A percentile compares a stretch with the other conserved stretches of the same genome.
These are phyloP conservation scores for Marasmius fiardii DNA, from an alignment of 1,284 basidiomycete species.

Conservation along the genomic window DNA sequence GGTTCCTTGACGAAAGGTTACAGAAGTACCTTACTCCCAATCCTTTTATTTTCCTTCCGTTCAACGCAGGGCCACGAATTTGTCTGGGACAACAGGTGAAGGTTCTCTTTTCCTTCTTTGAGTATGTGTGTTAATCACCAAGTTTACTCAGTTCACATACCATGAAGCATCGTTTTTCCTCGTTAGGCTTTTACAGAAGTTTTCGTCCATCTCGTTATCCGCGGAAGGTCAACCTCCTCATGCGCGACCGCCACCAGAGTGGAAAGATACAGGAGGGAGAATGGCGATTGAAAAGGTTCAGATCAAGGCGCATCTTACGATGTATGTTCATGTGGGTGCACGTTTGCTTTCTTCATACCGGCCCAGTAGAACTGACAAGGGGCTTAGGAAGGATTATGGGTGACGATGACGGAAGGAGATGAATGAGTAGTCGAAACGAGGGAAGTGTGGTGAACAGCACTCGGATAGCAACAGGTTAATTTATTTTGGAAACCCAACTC, in stretches of 20 bases:
- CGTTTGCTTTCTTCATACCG: not conserved
- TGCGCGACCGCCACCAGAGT: conserved; percentile 29
- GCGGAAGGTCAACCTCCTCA: conserved; percentile 34
- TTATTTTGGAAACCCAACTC: no score
- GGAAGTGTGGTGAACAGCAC: no score
- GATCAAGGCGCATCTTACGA: conserved; percentile 35
- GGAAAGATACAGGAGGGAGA: conserved; percentile 26
- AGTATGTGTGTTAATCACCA: not conserved
- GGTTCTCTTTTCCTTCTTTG: not conserved
- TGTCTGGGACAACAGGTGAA: conserved; percentile 56
- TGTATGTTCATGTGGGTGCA: conserved; percentile 34
- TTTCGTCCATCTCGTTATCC: conserved; percentile 41
- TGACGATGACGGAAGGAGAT: conserved; percentile 22
- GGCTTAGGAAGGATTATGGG: conserved; percentile 27
- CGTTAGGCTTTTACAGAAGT: conserved; percentile 41
- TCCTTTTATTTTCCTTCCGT: conserved; percentile 59
- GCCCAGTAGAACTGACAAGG: not conserved
- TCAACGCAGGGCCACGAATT: conserved; percentile 56
- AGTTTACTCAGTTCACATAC: conserved; percentile 32
- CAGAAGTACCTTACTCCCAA: conserved; percentile 49
- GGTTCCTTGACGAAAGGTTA: conserved; percentile 53
- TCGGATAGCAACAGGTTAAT: no score
- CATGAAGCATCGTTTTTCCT: conserved; percentile 39
- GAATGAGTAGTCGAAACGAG: no score
- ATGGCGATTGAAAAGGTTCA: no score